Percentiles rank a stretch among this genome's conserved stretches.
These are phyloP conservation scores for Candida nanaspora DNA, from an alignment of 805 yeast genomes.

Conservation along the genomic window DNA sequence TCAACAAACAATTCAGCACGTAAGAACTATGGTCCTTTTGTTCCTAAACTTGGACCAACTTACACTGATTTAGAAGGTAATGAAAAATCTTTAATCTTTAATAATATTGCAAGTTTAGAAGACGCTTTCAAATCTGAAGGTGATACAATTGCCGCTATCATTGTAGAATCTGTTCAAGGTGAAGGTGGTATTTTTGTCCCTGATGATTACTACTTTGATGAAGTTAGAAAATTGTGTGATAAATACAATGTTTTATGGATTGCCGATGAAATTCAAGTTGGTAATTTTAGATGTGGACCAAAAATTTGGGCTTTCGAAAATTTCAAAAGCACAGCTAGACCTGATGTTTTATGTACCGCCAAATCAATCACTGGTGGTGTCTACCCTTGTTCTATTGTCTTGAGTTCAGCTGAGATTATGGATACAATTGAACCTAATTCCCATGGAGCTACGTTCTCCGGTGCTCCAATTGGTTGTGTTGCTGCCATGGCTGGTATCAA, in stretches of 20 bases:
- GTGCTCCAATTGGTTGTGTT: conserved; percentile 21
- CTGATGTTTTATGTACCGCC: conserved; percentile 21
- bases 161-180: conserved; percentile 33
- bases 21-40: conserved; percentile 27
- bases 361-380: conserved; percentile 23
- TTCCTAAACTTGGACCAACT: conserved; percentile 21
- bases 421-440: conserved; percentile 18
- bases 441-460: conserved; percentile 24
- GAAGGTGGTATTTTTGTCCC: conserved; percentile 33
- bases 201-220: conserved; percentile 24
- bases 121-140: conserved; percentile 21
- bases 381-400: conserved; percentile 18
- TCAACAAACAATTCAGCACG: conserved; percentile 25
- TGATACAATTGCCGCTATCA: conserved; percentile 27
- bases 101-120: conserved; percentile 21
- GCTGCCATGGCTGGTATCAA: conserved; percentile 19
- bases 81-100: conserved; percentile 19
- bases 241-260: conserved; percentile 24
- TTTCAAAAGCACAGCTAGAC: conserved; percentile 14
- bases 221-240: conserved; percentile 25
- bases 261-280: conserved; percentile 31
- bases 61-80: conserved; percentile 25
- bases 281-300: conserved; percentile 29
- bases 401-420: conserved; percentile 16
- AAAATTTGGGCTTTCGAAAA: conserved; percentile 29